Percentiles rank a stretch among this genome's conserved stretches.
phyloP scores from a whole-genome alignment of 1,284 basidiomycete genomes.

The Dichomitus squalens region DNA sequence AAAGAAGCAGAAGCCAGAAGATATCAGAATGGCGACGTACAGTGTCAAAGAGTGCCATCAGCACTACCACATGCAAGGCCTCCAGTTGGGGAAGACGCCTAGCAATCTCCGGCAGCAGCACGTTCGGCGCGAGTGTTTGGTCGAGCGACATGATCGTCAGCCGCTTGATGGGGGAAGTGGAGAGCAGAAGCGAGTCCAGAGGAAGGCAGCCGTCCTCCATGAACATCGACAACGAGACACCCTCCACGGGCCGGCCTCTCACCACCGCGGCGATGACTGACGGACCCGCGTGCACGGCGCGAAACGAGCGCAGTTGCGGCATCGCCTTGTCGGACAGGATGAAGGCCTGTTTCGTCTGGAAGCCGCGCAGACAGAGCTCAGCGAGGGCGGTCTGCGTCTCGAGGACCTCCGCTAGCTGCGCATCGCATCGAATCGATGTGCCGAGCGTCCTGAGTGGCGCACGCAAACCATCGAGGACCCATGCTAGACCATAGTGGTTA shows the following conservation, averaged over 20 bases:
- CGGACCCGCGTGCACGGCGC: slow-evolving; percentile 55
- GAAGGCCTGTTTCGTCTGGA: slow-evolving; percentile 38
- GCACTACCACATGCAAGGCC: slow-evolving; percentile 57
- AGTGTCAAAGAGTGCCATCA: slow-evolving; percentile 45
- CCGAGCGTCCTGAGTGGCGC: slow-evolving; percentile 49
- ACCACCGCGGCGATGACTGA: slow-evolving; percentile 48
- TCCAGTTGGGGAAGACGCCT: slow-evolving; percentile 49
- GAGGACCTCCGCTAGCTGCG: slow-evolving; percentile 51
- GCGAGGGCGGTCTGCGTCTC: slow-evolving; percentile 48
- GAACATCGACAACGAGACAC: slow-evolving; percentile 56
- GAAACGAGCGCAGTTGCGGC: slow-evolving; percentile 50
- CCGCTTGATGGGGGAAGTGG: slow-evolving; percentile 44
- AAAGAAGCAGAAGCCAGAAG: not conserved
- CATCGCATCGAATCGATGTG: slow-evolving; percentile 54
- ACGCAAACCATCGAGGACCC: slow-evolving; percentile 44
- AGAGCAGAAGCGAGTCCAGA: slow-evolving; percentile 47
- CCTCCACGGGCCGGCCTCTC: slow-evolving; percentile 49
- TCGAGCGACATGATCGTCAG: slow-evolving; percentile 64
- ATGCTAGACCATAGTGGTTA: slow-evolving; percentile 40
- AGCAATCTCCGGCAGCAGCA: slow-evolving; percentile 49
- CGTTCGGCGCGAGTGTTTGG: slow-evolving; percentile 37
- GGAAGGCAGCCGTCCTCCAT: slow-evolving; percentile 38
- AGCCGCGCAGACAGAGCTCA: slow-evolving; percentile 57
- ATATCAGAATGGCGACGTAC: slow-evolving; percentile 34
- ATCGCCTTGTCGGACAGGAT: slow-evolving; percentile 44